Evolutionary conservation across 345 rosid species (phyloP).

Genomic region (Laguncularia racemosa): DNA sequence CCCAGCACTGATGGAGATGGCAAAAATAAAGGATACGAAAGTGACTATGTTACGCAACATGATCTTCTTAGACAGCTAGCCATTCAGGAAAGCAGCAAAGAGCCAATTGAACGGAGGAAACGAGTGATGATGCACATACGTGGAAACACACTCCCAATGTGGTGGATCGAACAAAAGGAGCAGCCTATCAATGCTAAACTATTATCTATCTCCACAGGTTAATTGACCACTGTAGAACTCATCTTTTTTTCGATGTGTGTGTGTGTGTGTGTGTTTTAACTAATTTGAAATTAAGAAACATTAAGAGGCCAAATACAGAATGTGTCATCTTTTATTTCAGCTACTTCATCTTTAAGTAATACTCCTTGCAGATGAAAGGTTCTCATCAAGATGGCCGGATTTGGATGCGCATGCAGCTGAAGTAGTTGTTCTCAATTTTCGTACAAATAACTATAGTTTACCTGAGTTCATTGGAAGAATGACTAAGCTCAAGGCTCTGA

Average conservation of each 20-base stretch:
- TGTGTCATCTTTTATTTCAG: too few species aligned
- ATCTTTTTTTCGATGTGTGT: too few species aligned
- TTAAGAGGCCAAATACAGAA: too few species aligned
- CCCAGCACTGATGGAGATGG: conserved; percentile 30
- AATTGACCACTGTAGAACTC: background rate
- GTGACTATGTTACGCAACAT: conserved; percentile 41
- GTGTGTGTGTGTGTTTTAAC: too few species aligned
- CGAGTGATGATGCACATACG: conserved; percentile 29
- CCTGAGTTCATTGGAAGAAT: conserved; percentile 41
- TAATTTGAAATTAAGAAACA: too few species aligned
- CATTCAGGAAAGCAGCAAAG: conserved; percentile 22
- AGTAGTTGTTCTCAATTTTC: conserved; percentile 39
- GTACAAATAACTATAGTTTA: conserved; percentile 25
- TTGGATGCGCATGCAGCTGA: conserved; percentile 35
- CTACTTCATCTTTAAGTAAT: too few species aligned
- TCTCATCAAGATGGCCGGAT: conserved; percentile 37
- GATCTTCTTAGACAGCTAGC: conserved; percentile 42
- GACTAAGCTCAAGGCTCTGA: conserved; percentile 42
- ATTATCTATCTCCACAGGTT: conserved; percentile 47
- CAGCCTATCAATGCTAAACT: conserved; percentile 21
- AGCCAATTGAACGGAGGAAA: conserved; percentile 14
- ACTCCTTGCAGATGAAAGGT: conserved; percentile 34
- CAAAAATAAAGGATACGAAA: conserved; percentile 21
- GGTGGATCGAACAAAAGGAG: conserved; percentile 25
- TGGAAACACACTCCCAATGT: conserved; percentile 29